Conservation (phyloP, 306 rosid species). For the Phaseolus lunatus region DNA sequence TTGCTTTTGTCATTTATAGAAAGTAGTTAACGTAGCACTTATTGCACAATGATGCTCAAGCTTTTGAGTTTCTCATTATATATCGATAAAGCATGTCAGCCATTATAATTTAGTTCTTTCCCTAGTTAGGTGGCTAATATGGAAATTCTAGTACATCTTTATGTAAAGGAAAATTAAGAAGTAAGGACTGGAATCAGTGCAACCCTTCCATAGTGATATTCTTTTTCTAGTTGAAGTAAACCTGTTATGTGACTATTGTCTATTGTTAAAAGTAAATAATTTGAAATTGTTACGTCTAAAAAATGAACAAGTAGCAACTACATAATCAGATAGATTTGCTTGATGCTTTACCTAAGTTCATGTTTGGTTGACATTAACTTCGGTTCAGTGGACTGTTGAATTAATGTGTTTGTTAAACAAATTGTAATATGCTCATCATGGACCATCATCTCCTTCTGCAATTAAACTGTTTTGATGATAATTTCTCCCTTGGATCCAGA, state of each 20-base stretch:
- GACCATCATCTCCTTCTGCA: neutral
- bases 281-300: neutral
- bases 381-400: neutral
- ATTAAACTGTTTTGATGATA: neutral
- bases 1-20: conserved; percentile 29
- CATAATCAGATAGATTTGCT: neutral
- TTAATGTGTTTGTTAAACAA: conserved; percentile 1
- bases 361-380: neutral
- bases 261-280: neutral
- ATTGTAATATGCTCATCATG: conserved; percentile 11
- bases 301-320: neutral
- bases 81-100: neutral
- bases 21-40: neutral
- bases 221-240: conserved; percentile 1
- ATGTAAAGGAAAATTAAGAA: neutral
- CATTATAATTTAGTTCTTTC: neutral
- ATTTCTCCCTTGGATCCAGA: conserved; percentile 13
- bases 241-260: neutral
- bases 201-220: neutral
- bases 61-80: conserved; percentile 20
- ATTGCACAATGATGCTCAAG: conserved; percentile 1
- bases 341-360: neutral
- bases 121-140: neutral
- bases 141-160: neutral
- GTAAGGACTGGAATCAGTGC: neutral